Evolutionary conservation across 768 basidiomycete species (phyloP).

Genomic region (Gymnopilus junonius): DNA sequence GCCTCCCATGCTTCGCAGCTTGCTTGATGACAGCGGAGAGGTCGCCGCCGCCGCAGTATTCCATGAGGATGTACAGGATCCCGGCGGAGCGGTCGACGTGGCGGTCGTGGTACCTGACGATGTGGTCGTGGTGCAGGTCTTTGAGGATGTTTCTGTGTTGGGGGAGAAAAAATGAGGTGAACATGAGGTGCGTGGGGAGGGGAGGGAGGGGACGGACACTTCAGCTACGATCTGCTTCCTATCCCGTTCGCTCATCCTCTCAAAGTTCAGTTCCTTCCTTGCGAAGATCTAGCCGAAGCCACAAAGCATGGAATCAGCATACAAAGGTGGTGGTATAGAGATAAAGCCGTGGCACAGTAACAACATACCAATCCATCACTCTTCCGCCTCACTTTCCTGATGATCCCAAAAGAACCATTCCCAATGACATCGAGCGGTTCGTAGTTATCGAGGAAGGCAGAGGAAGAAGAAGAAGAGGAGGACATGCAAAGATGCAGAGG

Average conservation of each 20-base stretch:
- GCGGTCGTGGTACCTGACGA: slow-evolving; percentile 94
- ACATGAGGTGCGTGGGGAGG: not conserved
- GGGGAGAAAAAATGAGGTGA: not conserved
- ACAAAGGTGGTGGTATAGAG: not conserved
- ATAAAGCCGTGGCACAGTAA: too few species aligned
- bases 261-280: slow-evolving; percentile 96
- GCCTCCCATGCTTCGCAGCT: slow-evolving; percentile 65
- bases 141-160: slow-evolving; percentile 89
- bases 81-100: slow-evolving; percentile 89
- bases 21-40: slow-evolving; percentile 87
- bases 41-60: slow-evolving; percentile 98
- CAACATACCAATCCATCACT: slow-evolving; percentile 79
- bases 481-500: not conserved
- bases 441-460: slow-evolving; percentile 74
- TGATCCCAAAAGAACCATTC: slow-evolving; percentile 97
- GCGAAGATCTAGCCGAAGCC: slow-evolving; percentile 68
- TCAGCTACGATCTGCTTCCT: slow-evolving; percentile 96
- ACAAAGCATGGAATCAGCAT: not conserved
- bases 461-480: not conserved
- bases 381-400: slow-evolving; percentile 90
- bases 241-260: slow-evolving; percentile 94
- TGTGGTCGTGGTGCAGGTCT: slow-evolving; percentile 93
- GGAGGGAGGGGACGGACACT: slow-evolving; percentile 67
- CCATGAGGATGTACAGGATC: slow-evolving; percentile 97
- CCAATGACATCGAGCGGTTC: slow-evolving; percentile 92